phyloP scores from a whole-genome alignment of 441 rosid species.

The Isatis lusitanica region DNA sequence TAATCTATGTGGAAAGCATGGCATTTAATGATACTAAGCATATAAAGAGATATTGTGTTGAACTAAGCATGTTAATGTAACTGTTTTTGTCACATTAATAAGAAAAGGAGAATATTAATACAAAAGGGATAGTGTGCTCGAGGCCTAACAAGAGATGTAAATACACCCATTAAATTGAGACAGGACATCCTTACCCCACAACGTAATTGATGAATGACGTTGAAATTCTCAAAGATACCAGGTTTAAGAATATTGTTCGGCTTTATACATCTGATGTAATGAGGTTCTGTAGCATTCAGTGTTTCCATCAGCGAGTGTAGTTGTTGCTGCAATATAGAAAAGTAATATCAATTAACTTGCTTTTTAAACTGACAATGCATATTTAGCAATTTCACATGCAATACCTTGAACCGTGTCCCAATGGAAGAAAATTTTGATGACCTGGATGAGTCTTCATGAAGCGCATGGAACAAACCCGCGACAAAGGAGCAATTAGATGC shows the following conservation, averaged over 20 bases:
- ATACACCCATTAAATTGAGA: slow-evolving; percentile 8
- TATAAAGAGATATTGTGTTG: slow-evolving; percentile 2
- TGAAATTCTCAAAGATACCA: slow-evolving; percentile 59
- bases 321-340: slow-evolving; percentile 49
- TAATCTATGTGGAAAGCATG: slow-evolving; percentile 6
- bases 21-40: slow-evolving; percentile 17
- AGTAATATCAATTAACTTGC: slow-evolving; percentile 13
- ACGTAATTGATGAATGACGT: slow-evolving; percentile 66
- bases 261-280: slow-evolving; percentile 74
- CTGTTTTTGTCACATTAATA: slow-evolving; percentile 3
- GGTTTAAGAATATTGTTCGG: slow-evolving; percentile 65
- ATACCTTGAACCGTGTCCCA: slow-evolving; percentile 77
- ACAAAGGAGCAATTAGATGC: slow-evolving; percentile 68
- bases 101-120: slow-evolving; percentile 1
- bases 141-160: slow-evolving; percentile 14
- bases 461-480: slow-evolving; percentile 63
- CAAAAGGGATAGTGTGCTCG: not conserved
- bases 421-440: slow-evolving; percentile 81
- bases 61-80: slow-evolving; percentile 7
- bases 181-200: slow-evolving; percentile 59
- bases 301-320: slow-evolving; percentile 74
- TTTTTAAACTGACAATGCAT: not conserved
- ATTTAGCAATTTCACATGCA: slow-evolving; percentile 21
- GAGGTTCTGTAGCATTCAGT: slow-evolving; percentile 63
- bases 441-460: slow-evolving; percentile 72